These are phyloP conservation scores for Cymodocea nodosa DNA, from an alignment of 116 monocot species.

Conservation along the genomic window DNA sequence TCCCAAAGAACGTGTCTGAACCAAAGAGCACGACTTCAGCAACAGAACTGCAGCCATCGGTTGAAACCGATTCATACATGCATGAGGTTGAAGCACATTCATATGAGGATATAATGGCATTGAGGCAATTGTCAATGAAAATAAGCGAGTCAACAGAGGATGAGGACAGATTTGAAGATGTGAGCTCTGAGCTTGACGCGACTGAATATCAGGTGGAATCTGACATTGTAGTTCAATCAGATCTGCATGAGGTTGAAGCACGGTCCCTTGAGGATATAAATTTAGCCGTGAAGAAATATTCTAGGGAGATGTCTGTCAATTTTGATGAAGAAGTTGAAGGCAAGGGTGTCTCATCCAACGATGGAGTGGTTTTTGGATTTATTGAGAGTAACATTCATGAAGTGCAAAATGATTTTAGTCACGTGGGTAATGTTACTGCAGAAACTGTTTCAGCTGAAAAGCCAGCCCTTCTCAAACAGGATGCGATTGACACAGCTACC, in stretches of 20 bases:
- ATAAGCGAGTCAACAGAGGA: background rate
- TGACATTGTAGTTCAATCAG: background rate
- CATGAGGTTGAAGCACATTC: slow-evolving; percentile 13
- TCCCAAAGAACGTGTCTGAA: background rate
- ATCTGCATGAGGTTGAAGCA: slow-evolving; percentile 21
- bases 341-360: slow-evolving; percentile 1
- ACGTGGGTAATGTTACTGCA: background rate
- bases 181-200: background rate
- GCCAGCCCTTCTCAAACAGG: background rate
- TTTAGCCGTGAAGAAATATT: background rate
- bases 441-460: background rate
- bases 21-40: background rate
- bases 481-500: background rate
- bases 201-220: background rate
- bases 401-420: no score
- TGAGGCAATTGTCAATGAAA: background rate
- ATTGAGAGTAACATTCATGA: no score
- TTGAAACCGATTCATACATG: background rate
- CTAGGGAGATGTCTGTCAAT: background rate
- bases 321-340: background rate
- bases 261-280: slow-evolving; percentile 21
- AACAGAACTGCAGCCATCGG: background rate
- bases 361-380: background rate
- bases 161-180: background rate
- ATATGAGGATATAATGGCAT: slow-evolving; percentile 9